A percentile compares a stretch with the other conserved stretches of the same genome.
Evolutionary conservation across 2,329 filamentous ascomycete species (phyloP).

Genomic region (Hypoxylon sp.): DNA sequence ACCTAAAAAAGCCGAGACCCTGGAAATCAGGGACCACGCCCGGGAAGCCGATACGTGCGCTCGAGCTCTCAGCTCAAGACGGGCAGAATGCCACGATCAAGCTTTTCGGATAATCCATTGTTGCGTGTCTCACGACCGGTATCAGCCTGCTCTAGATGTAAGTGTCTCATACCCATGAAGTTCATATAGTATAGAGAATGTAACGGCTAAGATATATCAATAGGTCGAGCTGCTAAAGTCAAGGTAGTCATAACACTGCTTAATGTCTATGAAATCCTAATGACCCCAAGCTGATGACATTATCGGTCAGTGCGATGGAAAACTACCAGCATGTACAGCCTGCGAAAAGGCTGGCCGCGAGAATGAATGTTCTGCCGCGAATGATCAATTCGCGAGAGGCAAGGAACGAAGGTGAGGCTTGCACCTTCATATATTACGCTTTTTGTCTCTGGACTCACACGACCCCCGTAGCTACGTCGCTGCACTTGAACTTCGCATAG

Average conservation of each 20-base stretch:
- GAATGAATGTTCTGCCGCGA: slow-evolving; percentile 91
- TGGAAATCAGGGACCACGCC: slow-evolving; percentile 29
- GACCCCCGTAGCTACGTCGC: slow-evolving; percentile 80
- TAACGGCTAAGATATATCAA: slow-evolving; percentile 41
- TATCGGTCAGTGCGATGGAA: slow-evolving; percentile 86
- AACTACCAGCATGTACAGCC: slow-evolving; percentile 93
- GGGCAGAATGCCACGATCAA: slow-evolving; percentile 58
- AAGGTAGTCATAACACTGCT: slow-evolving; percentile 68
- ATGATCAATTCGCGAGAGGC: slow-evolving; percentile 94
- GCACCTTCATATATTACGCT: slow-evolving; percentile 8
- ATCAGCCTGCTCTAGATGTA: slow-evolving; percentile 83
- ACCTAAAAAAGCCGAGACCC: slow-evolving; percentile 35
- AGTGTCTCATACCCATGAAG: slow-evolving; percentile 48
- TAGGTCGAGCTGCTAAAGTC: slow-evolving; percentile 89
- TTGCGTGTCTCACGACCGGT: slow-evolving; percentile 83
- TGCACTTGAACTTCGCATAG: slow-evolving; percentile 90
- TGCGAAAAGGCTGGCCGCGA: slow-evolving; percentile 93
- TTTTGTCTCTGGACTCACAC: slow-evolving; percentile 18
- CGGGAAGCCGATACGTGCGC: slow-evolving; percentile 33
- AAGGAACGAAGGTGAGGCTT: slow-evolving; percentile 84
- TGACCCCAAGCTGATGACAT: slow-evolving; percentile 34
- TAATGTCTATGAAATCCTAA: slow-evolving; percentile 1
- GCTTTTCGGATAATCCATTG: slow-evolving; percentile 67
- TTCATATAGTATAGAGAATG: slow-evolving; percentile 23
- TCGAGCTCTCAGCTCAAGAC: slow-evolving; percentile 29